Base-by-base conservation (phyloP, 768 basidiomycete genomes). In the Hygrophorus pudorinus region DNA sequence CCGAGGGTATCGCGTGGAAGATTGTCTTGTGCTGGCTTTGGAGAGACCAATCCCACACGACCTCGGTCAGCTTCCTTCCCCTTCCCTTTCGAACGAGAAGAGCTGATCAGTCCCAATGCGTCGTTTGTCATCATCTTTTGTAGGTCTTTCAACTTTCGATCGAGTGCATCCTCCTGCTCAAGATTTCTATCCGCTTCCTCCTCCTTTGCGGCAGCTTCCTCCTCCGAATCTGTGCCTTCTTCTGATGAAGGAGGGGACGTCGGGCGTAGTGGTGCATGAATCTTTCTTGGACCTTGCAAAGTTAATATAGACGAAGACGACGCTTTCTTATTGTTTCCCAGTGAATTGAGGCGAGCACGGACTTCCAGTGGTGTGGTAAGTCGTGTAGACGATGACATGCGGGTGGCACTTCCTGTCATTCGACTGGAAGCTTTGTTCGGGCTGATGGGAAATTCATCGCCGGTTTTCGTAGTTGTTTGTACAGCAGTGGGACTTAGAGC, bases 91-190 rank as follows among this genome's bases (percentile, higher is more conserved):
- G 60, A 57, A 32, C 62, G 60, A 34, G 60, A 50, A 11, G 63
- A 59, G 38, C 67, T 69, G 31, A 88, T 79, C 14, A 91, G 70
- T 1, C 87, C 87, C 16, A 90, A 56, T 16, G 72, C 65, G 38
- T 88, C 85, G 47, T 70, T 78, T 1, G 81, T 86, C 66, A 90
- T 81, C 70, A 81, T 76, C 42, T 58, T 70, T 55, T 85, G 75
- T 14, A 90, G 65, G 27, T 82, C 75, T 38, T 72, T 68, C 9
- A 90, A 67, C 56, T 85, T 88, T 48, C 70, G 72, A 41, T 78
- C 75, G 33, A 88, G 57, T 0, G 74, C 65, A 41, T 83, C 78
- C 50, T 80, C 78, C 48, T 84, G 78, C 56, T 88, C 85, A 21
- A 70, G 68, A 45, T 62, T 70, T 40, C 79, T 65, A 40, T 85